Percentiles rank a stretch among this genome's conserved stretches.
Conservation (phyloP, 495 filamentous ascomycete genomes). For the Aspergillus sclerotioniger region DNA sequence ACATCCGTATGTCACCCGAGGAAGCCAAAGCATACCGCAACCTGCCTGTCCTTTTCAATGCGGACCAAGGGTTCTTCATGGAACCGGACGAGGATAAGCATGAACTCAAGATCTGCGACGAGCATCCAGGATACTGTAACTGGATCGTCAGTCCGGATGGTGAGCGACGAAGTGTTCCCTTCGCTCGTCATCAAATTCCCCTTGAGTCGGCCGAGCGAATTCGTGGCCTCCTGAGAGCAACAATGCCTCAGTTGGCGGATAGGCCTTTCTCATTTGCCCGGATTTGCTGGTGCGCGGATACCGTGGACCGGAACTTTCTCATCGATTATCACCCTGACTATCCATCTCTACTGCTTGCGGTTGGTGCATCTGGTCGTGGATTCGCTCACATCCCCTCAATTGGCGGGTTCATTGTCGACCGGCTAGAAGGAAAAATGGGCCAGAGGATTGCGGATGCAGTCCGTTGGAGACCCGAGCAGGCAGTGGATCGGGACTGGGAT, state of each 20-base stretch:
- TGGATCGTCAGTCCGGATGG: constrained; percentile 24
- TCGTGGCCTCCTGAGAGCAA: constrained; percentile 44
- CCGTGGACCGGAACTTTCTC: constrained; percentile 48
- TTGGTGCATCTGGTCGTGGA: constrained; percentile 48
- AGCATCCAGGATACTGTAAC: constrained; percentile 56
- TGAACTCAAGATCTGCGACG: constrained; percentile 57
- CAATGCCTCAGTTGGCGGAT: constrained; percentile 49
- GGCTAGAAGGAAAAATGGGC: constrained; percentile 41
- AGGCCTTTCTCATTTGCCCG: constrained; percentile 47
- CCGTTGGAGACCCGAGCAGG: constrained; percentile 51
- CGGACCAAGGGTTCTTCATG: constrained; percentile 55
- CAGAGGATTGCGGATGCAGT: constrained; percentile 37
- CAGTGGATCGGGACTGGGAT: constrained; percentile 46
- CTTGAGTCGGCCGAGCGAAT: constrained; percentile 40
- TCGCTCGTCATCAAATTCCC: constrained; percentile 49
- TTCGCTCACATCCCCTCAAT: constrained; percentile 35
- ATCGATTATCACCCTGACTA: constrained; percentile 44
- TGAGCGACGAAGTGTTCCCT: constrained; percentile 39
- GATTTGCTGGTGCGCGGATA: constrained; percentile 57
- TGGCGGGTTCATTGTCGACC: constrained; percentile 47
- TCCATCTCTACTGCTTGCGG: constrained; percentile 43
- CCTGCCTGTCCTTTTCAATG: constrained; percentile 52
- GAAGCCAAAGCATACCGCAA: constrained; percentile 43
- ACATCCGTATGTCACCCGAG: constrained; percentile 46
- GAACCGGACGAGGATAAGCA: constrained; percentile 50